Base-by-base conservation (phyloP, 176 grass and related monocot genomes). In the Juncus inflexus region DNA sequence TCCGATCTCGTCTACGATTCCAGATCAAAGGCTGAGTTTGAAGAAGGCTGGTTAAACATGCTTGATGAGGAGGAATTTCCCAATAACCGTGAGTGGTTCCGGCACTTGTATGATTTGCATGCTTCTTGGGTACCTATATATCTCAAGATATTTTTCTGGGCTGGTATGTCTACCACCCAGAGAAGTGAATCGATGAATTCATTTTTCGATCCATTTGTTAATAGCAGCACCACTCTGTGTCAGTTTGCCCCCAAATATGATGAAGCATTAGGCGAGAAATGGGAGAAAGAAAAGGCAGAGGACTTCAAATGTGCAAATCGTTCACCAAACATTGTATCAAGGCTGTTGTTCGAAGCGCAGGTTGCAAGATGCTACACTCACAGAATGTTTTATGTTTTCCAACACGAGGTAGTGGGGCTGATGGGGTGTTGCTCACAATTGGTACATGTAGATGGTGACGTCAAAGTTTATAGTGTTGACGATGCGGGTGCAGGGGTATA, bases 331-430 rank as follows among this genome's bases (percentile, higher is more conserved):
- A 66, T 78, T 42, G 88, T 99, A 50, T 92, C 94, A 49, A 89
- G 91, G 74, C 91, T 97, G 59, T 84, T 85, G 67, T 91, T 91
- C 87, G 94, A 97, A 82, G 85, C 91, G 52, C 94, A 97, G 65
- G 80, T 97, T 12, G 88, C 94, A 8, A 97, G 83, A 69, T 80
- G 86, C 52, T 97, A 91, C 77, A 97, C 94, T 42, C 85, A 86
- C 73, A 97, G 89, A 68, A 89, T 97, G 77, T 97, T 97, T 63
- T 91, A 97, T 73, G 86, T 81, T 62, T 91, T 97, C 43, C 94
- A 97, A 66, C 84, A 91, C 89, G 94, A n/a, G n/a, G n/a, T n/a
- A n/a, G n/a, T n/a, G n/a, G n/a, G 91, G 83, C 81, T 97, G 60
- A 82, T 97, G 94, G 19, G 1, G 19, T 28, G 19, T 28, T 28